Evolutionary conservation across 2,329 filamentous ascomycete genomes (phyloP).

Genomic region (Colletotrichum orchidophilum): DNA sequence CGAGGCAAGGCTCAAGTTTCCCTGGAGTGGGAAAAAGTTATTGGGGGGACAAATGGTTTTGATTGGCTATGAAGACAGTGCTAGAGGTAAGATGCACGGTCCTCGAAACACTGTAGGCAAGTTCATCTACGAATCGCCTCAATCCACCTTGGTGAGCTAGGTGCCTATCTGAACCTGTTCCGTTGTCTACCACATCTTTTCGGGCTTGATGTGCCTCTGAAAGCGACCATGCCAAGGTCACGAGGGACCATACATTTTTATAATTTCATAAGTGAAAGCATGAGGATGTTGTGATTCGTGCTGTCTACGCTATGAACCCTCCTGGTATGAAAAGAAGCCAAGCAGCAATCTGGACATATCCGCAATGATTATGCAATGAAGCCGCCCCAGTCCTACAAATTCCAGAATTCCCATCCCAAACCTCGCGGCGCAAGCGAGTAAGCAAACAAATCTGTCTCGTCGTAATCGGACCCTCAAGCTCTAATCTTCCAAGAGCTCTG

Average conservation of each 20-base stretch:
- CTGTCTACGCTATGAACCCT: not conserved
- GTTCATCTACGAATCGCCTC: not conserved
- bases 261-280: not conserved
- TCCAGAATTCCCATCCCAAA: not conserved
- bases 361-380: not conserved
- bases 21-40: slow-evolving; percentile 19
- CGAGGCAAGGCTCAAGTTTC: slow-evolving; percentile 21
- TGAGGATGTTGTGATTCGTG: not conserved
- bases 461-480: slow-evolving; percentile 10
- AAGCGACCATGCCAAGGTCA: not conserved
- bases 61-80: not conserved
- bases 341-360: slow-evolving; percentile 7
- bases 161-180: not conserved
- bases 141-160: not conserved
- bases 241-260: not conserved
- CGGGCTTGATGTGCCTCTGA: not conserved
- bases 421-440: not conserved
- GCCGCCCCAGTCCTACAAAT: not conserved
- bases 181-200: not conserved
- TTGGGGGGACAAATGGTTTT: not conserved
- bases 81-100: not conserved
- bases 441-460: not conserved
- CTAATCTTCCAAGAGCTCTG: slow-evolving; percentile 19
- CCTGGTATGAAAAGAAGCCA: not conserved
- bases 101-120: not conserved